Evolutionary conservation across 2,329 filamentous ascomycete species (phyloP).

Genomic region (Sarocladium brachiariae): DNA sequence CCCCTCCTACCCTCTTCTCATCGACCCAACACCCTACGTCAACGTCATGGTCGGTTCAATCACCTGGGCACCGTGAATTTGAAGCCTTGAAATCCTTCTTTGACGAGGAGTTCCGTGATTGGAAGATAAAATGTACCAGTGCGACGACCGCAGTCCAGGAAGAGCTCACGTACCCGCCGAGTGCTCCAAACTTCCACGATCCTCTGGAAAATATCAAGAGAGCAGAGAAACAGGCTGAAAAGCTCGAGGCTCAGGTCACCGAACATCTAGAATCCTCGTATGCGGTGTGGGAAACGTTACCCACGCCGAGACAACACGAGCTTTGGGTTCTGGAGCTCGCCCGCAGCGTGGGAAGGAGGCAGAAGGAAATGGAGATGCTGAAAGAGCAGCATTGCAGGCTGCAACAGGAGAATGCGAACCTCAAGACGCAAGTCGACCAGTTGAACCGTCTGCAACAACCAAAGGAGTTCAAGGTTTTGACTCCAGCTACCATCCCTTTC

Average conservation of each 20-base stretch:
- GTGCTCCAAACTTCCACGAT: conserved; percentile 31
- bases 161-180: conserved; percentile 43
- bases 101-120: conserved; percentile 58
- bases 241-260: conserved; percentile 61
- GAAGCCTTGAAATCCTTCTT: conserved; percentile 65
- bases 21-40: conserved; percentile 70
- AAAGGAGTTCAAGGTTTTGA: conserved; percentile 47
- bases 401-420: conserved; percentile 49
- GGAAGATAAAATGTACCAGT: conserved; percentile 48
- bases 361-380: conserved; percentile 47
- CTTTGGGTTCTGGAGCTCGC: conserved; percentile 58
- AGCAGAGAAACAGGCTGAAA: conserved; percentile 45
- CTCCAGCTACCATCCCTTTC: conserved; percentile 46
- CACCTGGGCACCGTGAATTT: conserved; percentile 67
- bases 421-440: conserved; percentile 53
- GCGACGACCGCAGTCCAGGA: conserved; percentile 43
- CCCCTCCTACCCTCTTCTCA: conserved; percentile 77
- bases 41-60: conserved; percentile 73
- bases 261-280: conserved; percentile 74
- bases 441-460: conserved; percentile 53
- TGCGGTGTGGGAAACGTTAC: conserved; percentile 65
- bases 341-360: conserved; percentile 48
- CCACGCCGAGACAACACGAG: conserved; percentile 47
- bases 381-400: conserved; percentile 43
- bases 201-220: conserved; percentile 40